Evolutionary conservation across 768 basidiomycete genomes (phyloP).

Genomic region (Austroboletus festivus): DNA sequence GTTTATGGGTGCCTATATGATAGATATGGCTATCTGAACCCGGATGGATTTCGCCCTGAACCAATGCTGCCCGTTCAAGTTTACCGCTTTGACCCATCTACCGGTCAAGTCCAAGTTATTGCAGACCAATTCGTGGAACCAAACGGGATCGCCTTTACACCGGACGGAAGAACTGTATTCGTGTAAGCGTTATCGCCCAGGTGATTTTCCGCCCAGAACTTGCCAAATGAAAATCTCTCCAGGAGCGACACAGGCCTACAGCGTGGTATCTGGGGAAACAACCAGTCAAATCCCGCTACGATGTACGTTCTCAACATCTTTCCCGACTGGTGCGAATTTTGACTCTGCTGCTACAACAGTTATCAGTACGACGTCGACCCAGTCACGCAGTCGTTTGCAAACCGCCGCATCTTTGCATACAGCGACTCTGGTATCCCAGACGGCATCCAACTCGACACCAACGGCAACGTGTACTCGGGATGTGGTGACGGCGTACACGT

Average conservation of each 20-base stretch:
- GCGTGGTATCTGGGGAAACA: conserved; percentile 43
- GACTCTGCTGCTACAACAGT: conserved; percentile 31
- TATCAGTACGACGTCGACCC: conserved; percentile 69
- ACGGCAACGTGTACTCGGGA: conserved; percentile 65
- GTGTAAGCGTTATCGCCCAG: no score
- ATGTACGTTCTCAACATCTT: conserved; percentile 44
- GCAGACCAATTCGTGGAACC: conserved; percentile 73
- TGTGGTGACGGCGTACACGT: conserved; percentile 71
- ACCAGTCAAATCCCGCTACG: conserved; percentile 61
- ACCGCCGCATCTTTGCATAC: conserved; percentile 68
- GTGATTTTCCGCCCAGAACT: no score
- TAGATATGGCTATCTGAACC: conserved; percentile 62
- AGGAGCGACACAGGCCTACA: conserved; percentile 28
- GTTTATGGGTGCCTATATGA: neutral
- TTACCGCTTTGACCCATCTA: conserved; percentile 53
- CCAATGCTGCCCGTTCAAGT: conserved; percentile 73
- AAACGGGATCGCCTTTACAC: conserved; percentile 73
- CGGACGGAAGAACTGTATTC: conserved; percentile 56
- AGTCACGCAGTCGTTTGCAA: conserved; percentile 47
- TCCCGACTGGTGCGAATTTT: neutral
- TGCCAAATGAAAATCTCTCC: no score
- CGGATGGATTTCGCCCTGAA: conserved; percentile 61
- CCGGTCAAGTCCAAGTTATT: conserved; percentile 63
- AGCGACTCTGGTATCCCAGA: conserved; percentile 64
- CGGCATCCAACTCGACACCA: conserved; percentile 60